phyloP scores from a whole-genome alignment of 495 filamentous ascomycete genomes.

The Neurospora discreta region DNA sequence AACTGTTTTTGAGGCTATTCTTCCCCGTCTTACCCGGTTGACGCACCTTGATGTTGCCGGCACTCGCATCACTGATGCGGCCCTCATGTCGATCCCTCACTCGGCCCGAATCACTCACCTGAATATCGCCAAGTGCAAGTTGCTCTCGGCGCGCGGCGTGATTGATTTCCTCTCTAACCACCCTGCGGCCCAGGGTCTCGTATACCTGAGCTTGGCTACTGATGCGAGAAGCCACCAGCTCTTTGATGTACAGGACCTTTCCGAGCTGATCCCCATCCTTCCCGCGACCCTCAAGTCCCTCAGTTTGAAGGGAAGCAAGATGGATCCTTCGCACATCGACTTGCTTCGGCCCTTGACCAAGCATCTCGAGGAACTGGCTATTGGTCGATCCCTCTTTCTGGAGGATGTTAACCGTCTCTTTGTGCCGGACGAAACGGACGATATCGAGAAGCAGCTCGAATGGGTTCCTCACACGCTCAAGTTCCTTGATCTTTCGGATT shows the following conservation, averaged over 20 bases:
- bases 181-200: conserved; percentile 55
- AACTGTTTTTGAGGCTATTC: conserved; percentile 55
- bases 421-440: conserved; percentile 29
- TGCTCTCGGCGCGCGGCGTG: conserved; percentile 53
- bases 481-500: conserved; percentile 60
- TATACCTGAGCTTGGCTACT: conserved; percentile 64
- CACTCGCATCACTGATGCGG: conserved; percentile 65
- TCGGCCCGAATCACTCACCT: conserved; percentile 69
- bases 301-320: conserved; percentile 66
- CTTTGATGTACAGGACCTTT: conserved; percentile 53
- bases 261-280: conserved; percentile 54
- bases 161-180: conserved; percentile 66
- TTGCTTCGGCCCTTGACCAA: conserved; percentile 62
- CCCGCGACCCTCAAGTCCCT: conserved; percentile 60
- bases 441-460: conserved; percentile 22
- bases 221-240: conserved; percentile 67
- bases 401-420: conserved; percentile 52
- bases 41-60: conserved; percentile 76
- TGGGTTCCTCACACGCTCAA: conserved; percentile 57
- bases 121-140: conserved; percentile 65
- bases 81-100: conserved; percentile 58
- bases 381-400: conserved; percentile 58
- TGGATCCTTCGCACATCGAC: conserved; percentile 52
- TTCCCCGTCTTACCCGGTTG: conserved; percentile 57
- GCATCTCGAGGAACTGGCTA: conserved; percentile 67